A percentile compares a stretch with the other conserved stretches of the same genome.
Evolutionary conservation across 2,329 filamentous ascomycete species (phyloP).

Genomic region (Magnaporthiopsis poae): DNA sequence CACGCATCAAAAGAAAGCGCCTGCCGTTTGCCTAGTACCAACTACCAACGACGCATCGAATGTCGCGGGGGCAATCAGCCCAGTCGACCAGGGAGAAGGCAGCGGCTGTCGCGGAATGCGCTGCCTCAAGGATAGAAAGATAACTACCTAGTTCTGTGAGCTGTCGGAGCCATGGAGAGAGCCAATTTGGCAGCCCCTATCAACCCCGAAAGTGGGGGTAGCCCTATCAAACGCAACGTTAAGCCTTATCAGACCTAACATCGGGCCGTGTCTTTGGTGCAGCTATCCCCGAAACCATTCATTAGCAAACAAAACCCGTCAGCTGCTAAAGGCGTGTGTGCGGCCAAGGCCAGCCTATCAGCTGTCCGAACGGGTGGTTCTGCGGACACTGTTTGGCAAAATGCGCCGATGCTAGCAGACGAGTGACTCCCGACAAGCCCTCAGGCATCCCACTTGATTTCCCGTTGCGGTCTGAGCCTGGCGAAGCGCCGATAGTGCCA

Average conservation of each 20-base stretch:
- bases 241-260: background rate
- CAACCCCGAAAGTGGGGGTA: background rate
- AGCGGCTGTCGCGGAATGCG: background rate
- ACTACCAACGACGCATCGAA: background rate
- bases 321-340: background rate
- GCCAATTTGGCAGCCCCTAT: background rate
- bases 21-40: background rate
- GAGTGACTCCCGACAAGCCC: too few species aligned
- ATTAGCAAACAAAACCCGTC: background rate
- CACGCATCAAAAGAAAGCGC: background rate
- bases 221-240: background rate
- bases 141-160: background rate
- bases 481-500: too few species aligned
- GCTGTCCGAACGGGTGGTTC: background rate
- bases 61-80: too few species aligned
- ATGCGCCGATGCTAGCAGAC: too few species aligned
- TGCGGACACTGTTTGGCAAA: background rate
- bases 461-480: too few species aligned
- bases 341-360: background rate
- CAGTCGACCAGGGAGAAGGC: background rate
- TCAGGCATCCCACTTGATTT: too few species aligned
- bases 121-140: background rate
- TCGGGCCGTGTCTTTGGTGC: background rate
- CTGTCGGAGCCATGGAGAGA: background rate
- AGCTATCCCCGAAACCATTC: background rate